phyloP scores from a whole-genome alignment of 1,284 basidiomycete species.

The Melampsora abietis-canadensis region DNA sequence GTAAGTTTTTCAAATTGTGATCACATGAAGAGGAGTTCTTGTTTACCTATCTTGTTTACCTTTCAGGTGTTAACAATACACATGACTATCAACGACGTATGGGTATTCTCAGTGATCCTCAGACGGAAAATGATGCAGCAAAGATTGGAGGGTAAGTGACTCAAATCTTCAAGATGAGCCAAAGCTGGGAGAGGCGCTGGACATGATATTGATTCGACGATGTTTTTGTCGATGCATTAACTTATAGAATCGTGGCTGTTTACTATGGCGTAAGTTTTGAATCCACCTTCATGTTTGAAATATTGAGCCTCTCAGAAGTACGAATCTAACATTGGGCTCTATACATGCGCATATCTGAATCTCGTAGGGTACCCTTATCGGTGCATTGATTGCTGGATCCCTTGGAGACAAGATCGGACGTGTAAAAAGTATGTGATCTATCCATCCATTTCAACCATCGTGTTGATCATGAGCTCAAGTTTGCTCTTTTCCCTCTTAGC shows the following conservation, averaged over 20 bases:
- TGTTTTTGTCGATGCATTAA: too few relatives aligned
- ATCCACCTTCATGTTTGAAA: background rate
- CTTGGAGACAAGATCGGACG: constrained; percentile 47
- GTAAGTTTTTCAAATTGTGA: background rate
- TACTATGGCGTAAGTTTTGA: constrained; percentile 29
- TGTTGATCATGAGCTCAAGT: too few relatives aligned
- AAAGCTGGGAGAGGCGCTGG: too few relatives aligned
- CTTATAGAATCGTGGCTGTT: constrained; percentile 33
- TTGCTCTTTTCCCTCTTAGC: constrained; percentile 7
- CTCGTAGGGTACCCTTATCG: constrained; percentile 50
- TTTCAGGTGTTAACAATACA: constrained; percentile 35
- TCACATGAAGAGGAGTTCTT: background rate
- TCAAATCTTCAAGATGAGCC: too few relatives aligned
- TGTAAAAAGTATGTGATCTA: constrained; percentile 15
- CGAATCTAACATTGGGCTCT: background rate
- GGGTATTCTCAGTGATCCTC: constrained; percentile 42
- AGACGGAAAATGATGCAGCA: constrained; percentile 44
- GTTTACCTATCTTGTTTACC: background rate
- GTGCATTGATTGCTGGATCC: constrained; percentile 48
- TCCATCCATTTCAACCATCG: background rate
- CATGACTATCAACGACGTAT: constrained; percentile 39
- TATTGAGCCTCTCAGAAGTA: background rate
- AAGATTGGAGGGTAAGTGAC: constrained; percentile 48
- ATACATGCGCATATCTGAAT: constrained; percentile 47
- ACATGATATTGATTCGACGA: too few relatives aligned